Evolutionary conservation across 2,329 filamentous ascomycete species (phyloP), one percentile per base, ranked within the genome.

Genomic region (Rhexocercosporidium sp.): DNA sequence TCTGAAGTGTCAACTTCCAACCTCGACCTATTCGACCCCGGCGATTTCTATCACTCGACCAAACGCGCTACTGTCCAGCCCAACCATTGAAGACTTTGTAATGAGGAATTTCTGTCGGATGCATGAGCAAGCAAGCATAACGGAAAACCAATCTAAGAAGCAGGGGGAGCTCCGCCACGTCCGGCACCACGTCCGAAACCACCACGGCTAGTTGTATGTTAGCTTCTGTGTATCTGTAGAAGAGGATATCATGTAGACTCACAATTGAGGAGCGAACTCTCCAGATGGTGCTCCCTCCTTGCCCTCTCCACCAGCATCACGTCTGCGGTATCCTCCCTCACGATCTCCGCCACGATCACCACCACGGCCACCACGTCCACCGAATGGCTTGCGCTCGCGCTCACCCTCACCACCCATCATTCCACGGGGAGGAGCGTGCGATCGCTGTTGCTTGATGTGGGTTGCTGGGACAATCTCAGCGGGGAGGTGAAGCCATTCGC

Each of bases 401-500:
- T 90, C 88, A 73, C 87, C 85, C 82, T 97, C 94, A 80, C 87
- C 89, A 78, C 94, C 94, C 86, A 98, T 90, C 96, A 99, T 98
- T 81, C 96, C 96, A 80, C 96, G 94, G 71, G 81, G 96, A 95
- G 74, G 70, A 70, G 72, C 94, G 85, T 97, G 94, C 79, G 93
- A 96, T 84, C 96, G 93, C 89, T 97, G 94, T 88, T 97, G 94
- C 93, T 99, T 99, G 88, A 99, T 98, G 92, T 99, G 96, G 80
- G 96, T 99, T 80, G 96, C 94, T 78, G 96, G 96, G 77, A 99
- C 96, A 81, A 99, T 97, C 90, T 99, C 96, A 82, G 96, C 94
- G 80, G 96, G 96, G 79, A 99, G 92, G 87, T 99, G 96, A 79
- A 99, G 94, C 96, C 96, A 99, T 89, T 99, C 96, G 82, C 96